Percentiles rank a stretch among this genome's conserved stretches.
Evolutionary conservation across 805 yeast genomes (phyloP).

Genomic region (Saccharomycopsis javanensis): DNA sequence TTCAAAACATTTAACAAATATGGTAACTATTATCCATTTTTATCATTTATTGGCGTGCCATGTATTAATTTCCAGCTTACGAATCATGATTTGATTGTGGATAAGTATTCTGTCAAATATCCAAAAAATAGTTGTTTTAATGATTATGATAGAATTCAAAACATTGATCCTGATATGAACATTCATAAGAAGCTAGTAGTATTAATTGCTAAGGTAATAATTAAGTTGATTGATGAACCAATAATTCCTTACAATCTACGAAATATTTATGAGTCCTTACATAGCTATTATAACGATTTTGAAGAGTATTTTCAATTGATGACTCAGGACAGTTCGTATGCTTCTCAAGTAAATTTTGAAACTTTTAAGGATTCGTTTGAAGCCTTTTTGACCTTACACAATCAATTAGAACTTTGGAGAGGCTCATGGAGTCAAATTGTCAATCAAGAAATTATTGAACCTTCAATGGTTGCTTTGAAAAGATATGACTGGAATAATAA

Average conservation of each 20-base stretch:
- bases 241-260: conserved; percentile 58
- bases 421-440: conserved; percentile 55
- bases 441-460: conserved; percentile 50
- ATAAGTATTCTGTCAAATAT: conserved; percentile 22
- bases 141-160: conserved; percentile 44
- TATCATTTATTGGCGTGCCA: conserved; percentile 57
- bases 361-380: conserved; percentile 26
- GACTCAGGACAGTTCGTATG: not conserved
- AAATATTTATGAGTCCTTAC: conserved; percentile 36
- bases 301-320: conserved; percentile 25
- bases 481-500: conserved; percentile 79
- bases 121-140: conserved; percentile 58
- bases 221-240: conserved; percentile 68
- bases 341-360: conserved; percentile 18
- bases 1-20: conserved; percentile 29
- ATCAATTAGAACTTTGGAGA: conserved; percentile 44
- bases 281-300: conserved; percentile 38
- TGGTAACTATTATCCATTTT: conserved; percentile 64
- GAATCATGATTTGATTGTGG: conserved; percentile 22
- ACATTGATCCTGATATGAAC: conserved; percentile 47
- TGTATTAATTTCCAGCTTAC: conserved; percentile 35
- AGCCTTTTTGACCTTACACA: conserved; percentile 35
- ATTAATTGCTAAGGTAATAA: conserved; percentile 39
- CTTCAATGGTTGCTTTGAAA: conserved; percentile 57
- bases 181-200: conserved; percentile 49